Base-by-base conservation (phyloP, 768 basidiomycete genomes). In the Macrolepiota fuliginosa region DNA sequence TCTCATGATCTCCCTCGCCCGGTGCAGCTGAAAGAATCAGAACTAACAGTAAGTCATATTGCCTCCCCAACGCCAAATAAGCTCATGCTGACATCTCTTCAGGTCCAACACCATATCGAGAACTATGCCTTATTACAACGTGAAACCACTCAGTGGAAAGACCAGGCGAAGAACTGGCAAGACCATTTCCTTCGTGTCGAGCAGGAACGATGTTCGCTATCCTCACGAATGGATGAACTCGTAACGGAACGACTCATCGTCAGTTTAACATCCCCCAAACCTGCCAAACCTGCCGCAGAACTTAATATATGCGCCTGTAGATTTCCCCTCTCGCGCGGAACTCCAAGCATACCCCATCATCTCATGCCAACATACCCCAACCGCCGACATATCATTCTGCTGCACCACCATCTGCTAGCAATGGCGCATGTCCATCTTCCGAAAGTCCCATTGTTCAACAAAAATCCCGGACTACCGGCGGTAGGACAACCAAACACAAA, bases 151-250 rank as follows among this genome's bases (percentile, higher is more conserved):
- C 88, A 91, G 56, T 90, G 89, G 88, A 90, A 90, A 71, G 84
- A 87, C 54, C 90, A 91, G 66, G 83, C 89, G 0, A 77, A 79
- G 56, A 88, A 88, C 66, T 92, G 90, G 90, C 91, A 91, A 70
- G 89, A 90, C 22, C 89, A 90, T 66, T 91, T 90, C 70, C 75
- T 87, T 39, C 84, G 89, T 15, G 87, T 90, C 49, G 89, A 92
- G 63, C 79, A 86, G 58, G 88, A 91, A 60, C 81, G 89, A 58
- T 82, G 79, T 32, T 77, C 79, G 4, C 79, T 90, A 12, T 76
- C 84, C 7, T 79, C 80, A 4, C 78, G 84, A 45, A 69, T 88
- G 10, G 85, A 88, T 49, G 86, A 88, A 57, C 78, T 89, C 1
- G 70, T 87, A 9, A 71, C 81, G 4, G 84, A 84, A 55, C 77